phyloP scores from a whole-genome alignment of 192 early-diverging fungal genomes.

The Physocladia obscura region DNA sequence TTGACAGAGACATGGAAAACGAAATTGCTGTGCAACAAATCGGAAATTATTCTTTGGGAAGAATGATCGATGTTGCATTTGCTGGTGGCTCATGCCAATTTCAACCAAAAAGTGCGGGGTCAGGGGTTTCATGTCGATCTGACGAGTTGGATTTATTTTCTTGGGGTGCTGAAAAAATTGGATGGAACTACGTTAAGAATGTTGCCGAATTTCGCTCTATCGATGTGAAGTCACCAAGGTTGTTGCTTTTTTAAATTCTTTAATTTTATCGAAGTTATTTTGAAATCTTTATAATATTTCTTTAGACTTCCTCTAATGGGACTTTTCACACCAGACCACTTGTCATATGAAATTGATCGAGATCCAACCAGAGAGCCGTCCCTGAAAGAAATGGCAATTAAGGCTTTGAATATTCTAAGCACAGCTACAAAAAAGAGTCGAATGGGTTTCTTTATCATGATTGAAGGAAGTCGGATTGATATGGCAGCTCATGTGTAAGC shows the following conservation, averaged over 20 bases:
- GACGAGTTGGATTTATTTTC: constrained; percentile 63
- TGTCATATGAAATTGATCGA: constrained; percentile 91
- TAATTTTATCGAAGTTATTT: too few relatives aligned
- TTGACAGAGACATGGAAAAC: constrained; percentile 65
- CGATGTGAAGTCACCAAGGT: too few relatives aligned
- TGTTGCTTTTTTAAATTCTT: too few relatives aligned
- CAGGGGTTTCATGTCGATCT: constrained; percentile 64
- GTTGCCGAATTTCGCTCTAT: constrained; percentile 61
- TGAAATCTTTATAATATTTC: too few relatives aligned
- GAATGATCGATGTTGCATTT: constrained; percentile 82
- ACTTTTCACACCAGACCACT: constrained; percentile 82
- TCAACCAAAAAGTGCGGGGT: constrained; percentile 59
- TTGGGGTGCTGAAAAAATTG: constrained; percentile 50
- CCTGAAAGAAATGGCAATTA: constrained; percentile 79
- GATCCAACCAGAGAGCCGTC: constrained; percentile 68
- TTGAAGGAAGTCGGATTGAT: constrained; percentile 94
- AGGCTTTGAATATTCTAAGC: constrained; percentile 77
- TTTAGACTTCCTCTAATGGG: constrained; percentile 70
- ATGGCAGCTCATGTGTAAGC: constrained; percentile 85
- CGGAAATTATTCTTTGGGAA: constrained; percentile 83
- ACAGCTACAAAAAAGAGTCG: constrained; percentile 46
- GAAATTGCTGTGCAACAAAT: constrained; percentile 89
- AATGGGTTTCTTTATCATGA: constrained; percentile 92
- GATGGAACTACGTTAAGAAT: constrained; percentile 63
- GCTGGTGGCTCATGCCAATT: constrained; percentile 92